These are phyloP conservation scores for Barbarea vulgaris DNA, from an alignment of 345 rosid genomes.

Conservation along the genomic window DNA sequence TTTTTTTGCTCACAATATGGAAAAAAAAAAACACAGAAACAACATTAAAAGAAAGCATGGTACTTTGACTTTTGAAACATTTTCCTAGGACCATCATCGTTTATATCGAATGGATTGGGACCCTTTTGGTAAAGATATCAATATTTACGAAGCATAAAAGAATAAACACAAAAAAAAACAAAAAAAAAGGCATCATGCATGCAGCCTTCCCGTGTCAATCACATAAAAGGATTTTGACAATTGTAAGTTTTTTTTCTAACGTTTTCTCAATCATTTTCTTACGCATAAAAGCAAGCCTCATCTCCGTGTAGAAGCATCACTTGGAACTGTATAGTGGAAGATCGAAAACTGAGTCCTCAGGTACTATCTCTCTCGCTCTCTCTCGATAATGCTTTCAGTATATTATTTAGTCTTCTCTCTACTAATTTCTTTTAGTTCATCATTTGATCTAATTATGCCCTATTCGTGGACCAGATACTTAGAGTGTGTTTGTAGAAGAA, in stretches of 20 bases:
- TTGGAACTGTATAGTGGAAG: background rate
- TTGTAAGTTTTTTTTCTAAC: too few relatives aligned
- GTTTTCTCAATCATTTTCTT: background rate
- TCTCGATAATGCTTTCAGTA: too few relatives aligned
- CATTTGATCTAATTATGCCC: too few relatives aligned
- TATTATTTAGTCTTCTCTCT: too few relatives aligned
- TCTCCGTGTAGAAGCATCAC: background rate
- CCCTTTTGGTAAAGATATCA: background rate
- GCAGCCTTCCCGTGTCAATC: background rate
- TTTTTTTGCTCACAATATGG: background rate
- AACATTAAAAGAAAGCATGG: background rate
- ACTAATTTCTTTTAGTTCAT: too few relatives aligned
- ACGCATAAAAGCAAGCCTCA: background rate
- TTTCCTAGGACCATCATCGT: background rate
- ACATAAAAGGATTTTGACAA: background rate
- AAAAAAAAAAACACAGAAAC: background rate
- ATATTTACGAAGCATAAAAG: too few relatives aligned
- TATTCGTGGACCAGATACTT: too few relatives aligned
- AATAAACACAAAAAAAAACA: too few relatives aligned
- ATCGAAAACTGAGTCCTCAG: background rate
- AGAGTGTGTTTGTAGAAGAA: too few relatives aligned
- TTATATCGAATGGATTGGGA: background rate
- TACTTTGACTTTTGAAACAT: too few relatives aligned
- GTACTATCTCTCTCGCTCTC: too few relatives aligned
- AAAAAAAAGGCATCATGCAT: too few relatives aligned